Conservation (phyloP, 352 stramenopile genomes). For the Elongisporangium undulatum region DNA sequence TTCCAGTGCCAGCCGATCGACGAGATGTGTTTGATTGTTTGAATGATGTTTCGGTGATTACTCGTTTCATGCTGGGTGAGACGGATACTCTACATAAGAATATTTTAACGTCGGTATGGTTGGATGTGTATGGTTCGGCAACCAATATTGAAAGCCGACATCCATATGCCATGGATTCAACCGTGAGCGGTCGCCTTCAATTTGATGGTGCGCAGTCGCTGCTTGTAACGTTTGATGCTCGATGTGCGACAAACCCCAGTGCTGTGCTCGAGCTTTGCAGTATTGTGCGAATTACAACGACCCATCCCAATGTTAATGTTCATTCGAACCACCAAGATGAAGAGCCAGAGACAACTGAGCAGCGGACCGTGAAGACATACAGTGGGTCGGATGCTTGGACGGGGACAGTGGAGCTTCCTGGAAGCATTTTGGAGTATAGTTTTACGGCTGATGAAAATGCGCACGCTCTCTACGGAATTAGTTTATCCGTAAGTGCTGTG, state of each 20-base stretch:
- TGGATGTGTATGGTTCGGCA: conserved; percentile 69
- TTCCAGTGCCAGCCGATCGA: conserved; percentile 40
- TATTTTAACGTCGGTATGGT: conserved; percentile 63
- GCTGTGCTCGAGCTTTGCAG: conserved; percentile 14
- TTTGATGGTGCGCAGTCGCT: conserved; percentile 57
- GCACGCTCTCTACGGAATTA: conserved; percentile 53
- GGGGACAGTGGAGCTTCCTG: conserved; percentile 42
- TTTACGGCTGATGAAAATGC: conserved; percentile 59
- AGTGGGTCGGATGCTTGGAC: conserved; percentile 42
- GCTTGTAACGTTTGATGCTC: conserved; percentile 60
- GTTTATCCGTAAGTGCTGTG: conserved; percentile 45
- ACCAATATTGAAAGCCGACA: conserved; percentile 61
- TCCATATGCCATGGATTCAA: conserved; percentile 33
- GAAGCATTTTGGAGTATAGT: conserved; percentile 53
- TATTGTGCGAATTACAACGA: background rate
- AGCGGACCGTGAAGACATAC: conserved; percentile 25
- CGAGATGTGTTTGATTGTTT: conserved; percentile 37
- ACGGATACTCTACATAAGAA: conserved; percentile 37
- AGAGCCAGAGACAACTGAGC: conserved; percentile 9
- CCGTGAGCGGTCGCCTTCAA: conserved; percentile 27
- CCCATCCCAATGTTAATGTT: background rate
- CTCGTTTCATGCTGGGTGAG: conserved; percentile 59
- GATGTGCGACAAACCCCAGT: conserved; percentile 33
- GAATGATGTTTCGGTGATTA: conserved; percentile 45
- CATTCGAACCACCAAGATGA: background rate